Conservation (phyloP, 2,329 filamentous ascomycete species). For the Penicillium sp. region DNA sequence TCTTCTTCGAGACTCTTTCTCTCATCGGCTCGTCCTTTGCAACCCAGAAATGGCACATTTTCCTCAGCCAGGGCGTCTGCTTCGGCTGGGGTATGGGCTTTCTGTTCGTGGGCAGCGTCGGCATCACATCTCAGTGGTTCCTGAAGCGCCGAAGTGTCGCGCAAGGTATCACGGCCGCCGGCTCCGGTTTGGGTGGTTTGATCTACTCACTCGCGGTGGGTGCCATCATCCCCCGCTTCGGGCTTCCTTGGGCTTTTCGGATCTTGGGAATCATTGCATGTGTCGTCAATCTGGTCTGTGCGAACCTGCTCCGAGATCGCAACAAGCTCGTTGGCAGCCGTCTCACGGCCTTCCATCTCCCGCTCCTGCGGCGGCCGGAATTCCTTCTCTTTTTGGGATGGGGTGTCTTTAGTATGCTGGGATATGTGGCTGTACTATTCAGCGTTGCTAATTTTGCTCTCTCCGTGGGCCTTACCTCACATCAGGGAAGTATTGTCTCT, state of each 20-base stretch:
- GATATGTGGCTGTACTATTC: slow-evolving; percentile 65
- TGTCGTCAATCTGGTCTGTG: slow-evolving; percentile 52
- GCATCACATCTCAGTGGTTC: slow-evolving; percentile 63
- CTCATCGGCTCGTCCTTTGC: slow-evolving; percentile 59
- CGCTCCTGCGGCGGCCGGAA: slow-evolving; percentile 53
- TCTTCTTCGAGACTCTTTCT: slow-evolving; percentile 54
- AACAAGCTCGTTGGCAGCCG: slow-evolving; percentile 56
- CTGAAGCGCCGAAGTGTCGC: slow-evolving; percentile 56
- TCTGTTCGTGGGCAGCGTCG: slow-evolving; percentile 57
- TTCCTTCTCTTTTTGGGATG: slow-evolving; percentile 59
- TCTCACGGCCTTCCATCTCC: slow-evolving; percentile 53
- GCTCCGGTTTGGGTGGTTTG: slow-evolving; percentile 59
- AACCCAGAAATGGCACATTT: slow-evolving; percentile 58
- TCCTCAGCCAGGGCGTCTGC: slow-evolving; percentile 59
- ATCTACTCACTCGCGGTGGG: slow-evolving; percentile 59
- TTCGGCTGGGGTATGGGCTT: slow-evolving; percentile 65
- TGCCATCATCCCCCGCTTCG: slow-evolving; percentile 56
- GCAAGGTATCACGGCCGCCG: slow-evolving; percentile 59
- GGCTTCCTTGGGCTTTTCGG: slow-evolving; percentile 61
- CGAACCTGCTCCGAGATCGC: slow-evolving; percentile 56
- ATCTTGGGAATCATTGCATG: slow-evolving; percentile 57
- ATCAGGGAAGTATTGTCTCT: slow-evolving; percentile 61
- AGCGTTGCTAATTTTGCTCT: slow-evolving; percentile 62
- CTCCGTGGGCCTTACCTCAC: slow-evolving; percentile 56
- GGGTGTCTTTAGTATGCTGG: slow-evolving; percentile 62